Base-by-base conservation (phyloP, 2,329 filamentous ascomycete genomes). In the Colletotrichum siamense region DNA sequence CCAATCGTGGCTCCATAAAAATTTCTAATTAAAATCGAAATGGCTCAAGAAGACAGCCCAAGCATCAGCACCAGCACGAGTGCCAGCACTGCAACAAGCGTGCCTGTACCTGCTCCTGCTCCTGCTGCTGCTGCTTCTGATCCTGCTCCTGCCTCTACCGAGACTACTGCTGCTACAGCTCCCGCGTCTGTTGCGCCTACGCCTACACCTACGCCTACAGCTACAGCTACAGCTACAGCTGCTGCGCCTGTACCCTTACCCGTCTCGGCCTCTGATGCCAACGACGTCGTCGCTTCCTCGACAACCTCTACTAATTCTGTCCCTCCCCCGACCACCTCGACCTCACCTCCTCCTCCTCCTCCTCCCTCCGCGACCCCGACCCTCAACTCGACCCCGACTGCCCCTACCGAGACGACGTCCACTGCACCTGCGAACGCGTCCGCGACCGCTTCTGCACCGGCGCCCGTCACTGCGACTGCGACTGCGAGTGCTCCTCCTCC, bases 1-100 rank as follows among this genome's bases (percentile, higher is more conserved):
- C 69, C 76, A 83, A 83, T 84, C 81, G 80, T 82, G 83, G 82
- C 82, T 84, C 83, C 83, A 83, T 83, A 83, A 83, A 83, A 84
- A 82, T 81, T 79, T 81, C 82, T 82, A 84, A 85, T 84, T 84
- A 84, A 85, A 83, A 82, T 82, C 82, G 81, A 83, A 80, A 83
- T 84, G 83, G 82, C 82, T 82, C 83, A 83, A 82, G 80, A 79
- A 71, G 78, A 77, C 77, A 75, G 34, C 70, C 69, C 63, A 74
- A 76, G 69, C 73, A 76, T 64, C 77, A 77, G 65, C 78, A 78
- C 44, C 66, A 72, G 55, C 73, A 71, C 36, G 77, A 71, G 36
- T 73, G 65, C 49, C 72, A 74, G 65, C 55, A 77, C 26, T 75
- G 72, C 67, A 77, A 65, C 34, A 69, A 77, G 73, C 69, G 76